Evolutionary conservation across 2,329 filamentous ascomycete genomes (phyloP).

Genomic region (Botrytis byssoidea): DNA sequence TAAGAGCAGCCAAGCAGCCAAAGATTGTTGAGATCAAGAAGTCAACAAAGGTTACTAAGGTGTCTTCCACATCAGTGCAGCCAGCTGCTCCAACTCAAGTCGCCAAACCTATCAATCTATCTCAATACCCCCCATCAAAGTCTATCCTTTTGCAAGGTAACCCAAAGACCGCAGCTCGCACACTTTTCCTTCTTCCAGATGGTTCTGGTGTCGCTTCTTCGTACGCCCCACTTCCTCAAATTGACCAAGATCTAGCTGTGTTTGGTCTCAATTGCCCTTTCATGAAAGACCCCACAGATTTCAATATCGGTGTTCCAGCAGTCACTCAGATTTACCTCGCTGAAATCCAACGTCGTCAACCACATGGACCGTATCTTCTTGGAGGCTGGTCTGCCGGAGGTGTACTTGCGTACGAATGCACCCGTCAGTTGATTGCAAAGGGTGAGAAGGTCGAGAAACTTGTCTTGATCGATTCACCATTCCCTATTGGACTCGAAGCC

Average conservation of each 20-base stretch:
- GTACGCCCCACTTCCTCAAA: slow-evolving; percentile 34
- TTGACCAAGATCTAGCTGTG: slow-evolving; percentile 47
- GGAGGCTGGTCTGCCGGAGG: slow-evolving; percentile 75
- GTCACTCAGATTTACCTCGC: slow-evolving; percentile 62
- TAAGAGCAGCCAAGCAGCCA: slow-evolving; percentile 22
- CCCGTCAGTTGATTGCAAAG: slow-evolving; percentile 55
- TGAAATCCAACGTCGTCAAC: slow-evolving; percentile 69
- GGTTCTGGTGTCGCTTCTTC: slow-evolving; percentile 44
- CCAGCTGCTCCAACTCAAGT: slow-evolving; percentile 8
- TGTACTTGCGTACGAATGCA: slow-evolving; percentile 66
- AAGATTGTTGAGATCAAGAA: slow-evolving; percentile 11
- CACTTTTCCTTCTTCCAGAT: slow-evolving; percentile 48
- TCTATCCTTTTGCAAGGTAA: slow-evolving; percentile 48
- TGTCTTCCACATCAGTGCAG: neutral
- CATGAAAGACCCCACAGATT: slow-evolving; percentile 65
- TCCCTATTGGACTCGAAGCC: slow-evolving; percentile 64
- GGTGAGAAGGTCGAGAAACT: slow-evolving; percentile 58
- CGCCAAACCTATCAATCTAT: slow-evolving; percentile 9
- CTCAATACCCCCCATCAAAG: slow-evolving; percentile 24
- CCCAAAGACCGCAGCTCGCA: slow-evolving; percentile 46
- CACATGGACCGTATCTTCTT: slow-evolving; percentile 63
- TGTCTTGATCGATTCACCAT: slow-evolving; percentile 64
- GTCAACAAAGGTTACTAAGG: neutral
- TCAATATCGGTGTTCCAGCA: slow-evolving; percentile 62
- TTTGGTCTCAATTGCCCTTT: slow-evolving; percentile 66